phyloP scores from a whole-genome alignment of 2,329 filamentous ascomycete species.

The Catunica adiposa region DNA sequence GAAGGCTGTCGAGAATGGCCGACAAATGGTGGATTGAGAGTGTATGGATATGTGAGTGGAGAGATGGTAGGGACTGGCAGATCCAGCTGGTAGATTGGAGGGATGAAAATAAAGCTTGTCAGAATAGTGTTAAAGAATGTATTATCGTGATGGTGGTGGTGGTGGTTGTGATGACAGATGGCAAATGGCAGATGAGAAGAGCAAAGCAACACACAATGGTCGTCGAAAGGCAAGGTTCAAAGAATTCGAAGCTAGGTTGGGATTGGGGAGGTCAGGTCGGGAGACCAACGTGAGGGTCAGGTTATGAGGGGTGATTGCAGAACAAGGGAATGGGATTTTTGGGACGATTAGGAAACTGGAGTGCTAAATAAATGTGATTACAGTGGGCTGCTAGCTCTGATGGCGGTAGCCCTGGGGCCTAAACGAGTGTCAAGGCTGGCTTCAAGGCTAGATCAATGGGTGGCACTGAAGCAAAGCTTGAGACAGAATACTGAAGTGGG shows the following conservation, averaged over 20 bases:
- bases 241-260: conserved; percentile 1
- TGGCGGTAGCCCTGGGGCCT: no score
- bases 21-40: neutral
- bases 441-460: no score
- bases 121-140: neutral
- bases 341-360: neutral
- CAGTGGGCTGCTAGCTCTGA: no score
- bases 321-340: neutral
- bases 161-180: neutral
- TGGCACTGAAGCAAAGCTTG: neutral
- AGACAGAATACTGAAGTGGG: neutral
- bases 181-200: conserved; percentile 1
- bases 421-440: no score
- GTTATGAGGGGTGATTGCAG: conserved; percentile 6
- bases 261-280: neutral
- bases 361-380: neutral
- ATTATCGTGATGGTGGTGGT: neutral
- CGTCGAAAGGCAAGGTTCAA: neutral
- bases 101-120: conserved; percentile 1
- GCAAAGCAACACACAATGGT: conserved; percentile 7
- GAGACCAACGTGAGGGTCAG: neutral
- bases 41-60: neutral
- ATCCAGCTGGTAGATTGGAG: neutral
- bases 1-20: conserved; percentile 4
- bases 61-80: neutral